Base-by-base conservation (phyloP, 176 grass and related monocot genomes). In the Urochloa ruziziensis region DNA sequence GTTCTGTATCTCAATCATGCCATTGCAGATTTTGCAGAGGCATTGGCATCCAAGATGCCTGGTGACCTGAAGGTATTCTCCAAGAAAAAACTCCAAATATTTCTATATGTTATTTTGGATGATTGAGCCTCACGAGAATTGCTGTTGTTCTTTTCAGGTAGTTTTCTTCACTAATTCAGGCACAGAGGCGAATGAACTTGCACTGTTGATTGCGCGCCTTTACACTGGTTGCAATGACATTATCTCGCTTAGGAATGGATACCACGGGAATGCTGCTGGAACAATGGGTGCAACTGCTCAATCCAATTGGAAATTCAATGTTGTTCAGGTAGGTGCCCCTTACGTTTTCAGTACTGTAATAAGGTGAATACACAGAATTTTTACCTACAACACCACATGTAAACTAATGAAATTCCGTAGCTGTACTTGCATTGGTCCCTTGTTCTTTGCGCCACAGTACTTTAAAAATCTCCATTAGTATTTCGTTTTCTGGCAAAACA, bases 91-190 rank as follows among this genome's bases (percentile, higher is more conserved):
- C 0, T 6, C 37, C 29, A 2, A 10, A 14, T 40, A 19, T 78
- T 82, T 67, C 10, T 39, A 8, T 57, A 15, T 29, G 43, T 0
- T 68, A 18, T 0, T 60, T 60, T 52, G 17, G 14, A 70, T 6
- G 10, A 4, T 13, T 6, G 33, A 78, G 5, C 7, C 42, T 82
- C 7, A 75, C 23, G 3, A 37, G 75, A 80, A 30, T 23, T 83
- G 29, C 12, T 40, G 1, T 67, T 58, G 42, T 70, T 79, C 15
- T 79, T 81, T 86, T n/a, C 81, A 95, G 96, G 96, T 95, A 77
- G 89, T 93, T 75, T 98, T 98, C 77, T 98, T 98, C 66, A 98
- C 96, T 81, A 98, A 98, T 86, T 98, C 96, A 73, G 96, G 93
- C 17, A 98, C 93, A 3, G 96, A 98, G 44, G 93, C 96, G 7